Base-by-base conservation (phyloP, 139 green algal species). In the Choricystis sp. region DNA sequence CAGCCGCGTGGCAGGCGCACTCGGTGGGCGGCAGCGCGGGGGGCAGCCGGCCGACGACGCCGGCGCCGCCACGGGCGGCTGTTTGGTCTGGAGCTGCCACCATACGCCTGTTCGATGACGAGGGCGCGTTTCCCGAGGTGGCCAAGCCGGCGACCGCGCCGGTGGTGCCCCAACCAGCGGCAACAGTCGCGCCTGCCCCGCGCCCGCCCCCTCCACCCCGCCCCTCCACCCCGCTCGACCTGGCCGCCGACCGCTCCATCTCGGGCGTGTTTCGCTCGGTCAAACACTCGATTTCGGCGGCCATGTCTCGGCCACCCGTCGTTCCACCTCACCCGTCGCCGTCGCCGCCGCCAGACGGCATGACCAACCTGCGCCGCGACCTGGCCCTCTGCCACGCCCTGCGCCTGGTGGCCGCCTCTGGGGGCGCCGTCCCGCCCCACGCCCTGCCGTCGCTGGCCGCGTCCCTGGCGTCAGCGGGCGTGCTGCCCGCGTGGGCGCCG, bases 401-500 rank as follows among this genome's bases (percentile, higher is more conserved):
- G 40, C 40, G 40, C 40, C 40, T 52, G 9, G 40, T 16, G 49
- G 72, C 75, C 0, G 69, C 66, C 25, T 55, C 56, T 49, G 66
- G 55, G 3, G 62, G 61, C 30, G 70, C 65, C 20, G 52, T 80
- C 55, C 70, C 73, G 24, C 72, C 69, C 4, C 71, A 80, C 57
- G 69, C 76, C 0, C 66, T 92, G 66, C 67, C 77, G 21, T 60
- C 67, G 26, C 59, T 95, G 21, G 69, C 74, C 1, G 29, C 26
- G 4, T 62, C 79, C 26, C 77, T 95, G 64, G 59, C 64, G 49
- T 59, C 29, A 1, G 58, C 63, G n/a, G 71, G 77, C 2, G 66
- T 95, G 62, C 60, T 96, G 60, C 84, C 86, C 0, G 57, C 69
- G 3, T 96, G 88, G 88, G 59, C 93, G 27, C 66, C 69, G 25